A percentile compares a stretch with the other conserved stretches of the same genome.
Conservation (phyloP, 75 land plant genomes). For the Sequoiadendron giganteum region DNA sequence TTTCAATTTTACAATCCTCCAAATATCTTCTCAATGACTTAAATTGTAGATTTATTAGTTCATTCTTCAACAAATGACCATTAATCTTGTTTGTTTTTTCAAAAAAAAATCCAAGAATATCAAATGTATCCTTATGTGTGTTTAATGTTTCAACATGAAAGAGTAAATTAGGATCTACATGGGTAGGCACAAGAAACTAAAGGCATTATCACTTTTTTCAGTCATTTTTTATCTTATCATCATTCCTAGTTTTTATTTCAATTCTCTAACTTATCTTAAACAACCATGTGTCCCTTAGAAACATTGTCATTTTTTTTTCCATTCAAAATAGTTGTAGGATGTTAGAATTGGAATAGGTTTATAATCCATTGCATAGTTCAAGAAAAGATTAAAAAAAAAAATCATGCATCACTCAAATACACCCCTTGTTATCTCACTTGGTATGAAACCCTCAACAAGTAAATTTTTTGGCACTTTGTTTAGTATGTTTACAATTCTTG, state of each 20-base stretch:
- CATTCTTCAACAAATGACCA: not conserved
- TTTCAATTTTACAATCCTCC: not conserved
- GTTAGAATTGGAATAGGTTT: not conserved
- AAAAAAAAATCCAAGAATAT: not conserved
- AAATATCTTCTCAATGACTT: not conserved
- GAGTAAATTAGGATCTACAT: not conserved
- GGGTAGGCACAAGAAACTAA: not conserved
- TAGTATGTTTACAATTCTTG: no score
- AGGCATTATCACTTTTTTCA: not conserved
- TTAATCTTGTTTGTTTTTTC: not conserved
- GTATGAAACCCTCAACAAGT: no score
- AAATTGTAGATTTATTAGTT: not conserved
- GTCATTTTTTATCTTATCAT: not conserved
- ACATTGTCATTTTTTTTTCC: not conserved
- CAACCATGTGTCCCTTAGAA: not conserved
- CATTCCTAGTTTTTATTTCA: not conserved
- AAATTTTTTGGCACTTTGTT: no score
- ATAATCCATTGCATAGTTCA: not conserved
- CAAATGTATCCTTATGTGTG: not conserved
- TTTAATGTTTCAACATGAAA: not conserved
- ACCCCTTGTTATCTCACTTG: no score
- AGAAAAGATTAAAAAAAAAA: not conserved
- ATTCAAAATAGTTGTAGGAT: no score
- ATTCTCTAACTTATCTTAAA: not conserved
- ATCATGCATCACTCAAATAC: no score